Percentiles rank a stretch among this genome's conserved stretches.
Evolutionary conservation across 2,329 filamentous ascomycete genomes (phyloP).

Genomic region (Microsporum audouinii): DNA sequence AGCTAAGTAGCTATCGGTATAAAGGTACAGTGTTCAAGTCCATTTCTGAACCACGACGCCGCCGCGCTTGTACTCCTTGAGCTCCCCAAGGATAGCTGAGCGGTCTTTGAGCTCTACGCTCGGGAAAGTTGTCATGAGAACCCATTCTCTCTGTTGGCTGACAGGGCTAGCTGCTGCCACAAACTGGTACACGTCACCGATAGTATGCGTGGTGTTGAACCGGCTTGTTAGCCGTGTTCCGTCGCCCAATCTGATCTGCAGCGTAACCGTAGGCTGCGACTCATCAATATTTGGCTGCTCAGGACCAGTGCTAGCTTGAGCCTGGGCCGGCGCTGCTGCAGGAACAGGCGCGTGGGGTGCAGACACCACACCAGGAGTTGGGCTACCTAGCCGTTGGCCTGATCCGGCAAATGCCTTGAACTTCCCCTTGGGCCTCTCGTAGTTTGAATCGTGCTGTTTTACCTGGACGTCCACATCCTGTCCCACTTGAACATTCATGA

Average conservation of each 20-base stretch:
- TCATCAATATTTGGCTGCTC: constrained; percentile 41
- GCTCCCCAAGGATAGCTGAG: constrained; percentile 33
- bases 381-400: constrained; percentile 52
- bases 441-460: constrained; percentile 53
- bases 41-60: constrained; percentile 43
- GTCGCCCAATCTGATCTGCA: constrained; percentile 54
- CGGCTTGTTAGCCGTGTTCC: constrained; percentile 49
- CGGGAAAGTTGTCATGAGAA: constrained; percentile 55
- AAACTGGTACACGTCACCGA: constrained; percentile 54
- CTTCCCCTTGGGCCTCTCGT: constrained; percentile 51
- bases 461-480: constrained; percentile 56
- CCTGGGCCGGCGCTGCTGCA: constrained; percentile 16
- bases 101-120: constrained; percentile 51
- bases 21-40: constrained; percentile 14
- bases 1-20: not conserved
- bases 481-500: constrained; percentile 51
- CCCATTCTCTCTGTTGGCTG: constrained; percentile 42
- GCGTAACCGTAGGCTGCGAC: constrained; percentile 45
- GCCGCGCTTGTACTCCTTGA: constrained; percentile 41
- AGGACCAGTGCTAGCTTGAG: constrained; percentile 16
- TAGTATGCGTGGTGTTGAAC: constrained; percentile 55
- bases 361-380: constrained; percentile 43
- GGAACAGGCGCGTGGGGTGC: constrained; percentile 26
- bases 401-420: constrained; percentile 52
- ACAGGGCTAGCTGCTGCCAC: constrained; percentile 43